Percentiles rank a stretch among this genome's conserved stretches.
Conservation (phyloP, 306 rosid species). For the Quercus agrifolia region DNA sequence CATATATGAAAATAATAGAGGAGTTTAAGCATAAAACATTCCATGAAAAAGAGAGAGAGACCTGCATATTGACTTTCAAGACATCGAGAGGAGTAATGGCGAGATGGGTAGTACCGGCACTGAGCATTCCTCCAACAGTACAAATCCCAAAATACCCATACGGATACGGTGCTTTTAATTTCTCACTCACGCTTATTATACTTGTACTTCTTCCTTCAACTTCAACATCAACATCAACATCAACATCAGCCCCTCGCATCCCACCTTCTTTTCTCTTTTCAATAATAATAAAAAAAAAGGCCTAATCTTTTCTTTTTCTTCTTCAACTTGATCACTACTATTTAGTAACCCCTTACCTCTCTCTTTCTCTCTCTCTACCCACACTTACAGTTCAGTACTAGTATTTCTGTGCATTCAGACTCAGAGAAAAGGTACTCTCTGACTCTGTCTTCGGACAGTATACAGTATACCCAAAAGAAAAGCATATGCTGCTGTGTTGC, state of each 20-base stretch:
- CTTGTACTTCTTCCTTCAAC: conserved; percentile 25
- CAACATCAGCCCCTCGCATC: neutral
- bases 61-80: conserved; percentile 39
- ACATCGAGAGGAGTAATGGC: conserved; percentile 54
- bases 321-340: neutral
- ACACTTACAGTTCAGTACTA: neutral
- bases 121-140: conserved; percentile 56
- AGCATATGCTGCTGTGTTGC: no score
- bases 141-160: conserved; percentile 47
- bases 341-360: neutral
- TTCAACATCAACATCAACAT: no score
- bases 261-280: no score
- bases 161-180: conserved; percentile 21
- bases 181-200: conserved; percentile 6
- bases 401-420: neutral
- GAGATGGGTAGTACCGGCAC: conserved; percentile 61
- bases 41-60: neutral
- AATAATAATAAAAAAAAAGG: no score
- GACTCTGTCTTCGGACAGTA: neutral
- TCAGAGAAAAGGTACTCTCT: neutral
- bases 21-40: neutral
- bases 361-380: neutral
- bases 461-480: no score
- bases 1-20: neutral
- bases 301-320: no score